Evolutionary conservation across 179 eudicot genomes (phyloP).

Genomic region (Sideroxylon spinosum): DNA sequence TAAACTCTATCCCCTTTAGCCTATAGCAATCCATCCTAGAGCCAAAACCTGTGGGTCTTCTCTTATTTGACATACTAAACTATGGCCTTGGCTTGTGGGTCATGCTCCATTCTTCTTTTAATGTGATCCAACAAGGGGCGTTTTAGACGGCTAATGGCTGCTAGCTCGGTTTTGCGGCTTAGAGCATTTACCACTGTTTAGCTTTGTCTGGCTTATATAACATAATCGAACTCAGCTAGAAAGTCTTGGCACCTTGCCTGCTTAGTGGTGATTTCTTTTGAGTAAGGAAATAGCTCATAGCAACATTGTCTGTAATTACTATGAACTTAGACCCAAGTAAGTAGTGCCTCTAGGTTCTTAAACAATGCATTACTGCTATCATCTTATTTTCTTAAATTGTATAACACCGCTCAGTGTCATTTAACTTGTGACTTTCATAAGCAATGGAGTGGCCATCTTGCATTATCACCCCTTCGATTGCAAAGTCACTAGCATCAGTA

Average conservation of each 20-base stretch:
- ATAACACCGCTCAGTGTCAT: neutral
- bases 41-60: neutral
- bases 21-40: neutral
- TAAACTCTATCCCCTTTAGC: neutral
- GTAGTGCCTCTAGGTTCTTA: neutral
- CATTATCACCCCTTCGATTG: conserved; percentile 5
- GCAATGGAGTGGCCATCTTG: neutral
- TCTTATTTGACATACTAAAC: neutral
- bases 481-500: conserved; percentile 4
- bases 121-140: neutral
- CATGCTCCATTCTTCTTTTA: neutral
- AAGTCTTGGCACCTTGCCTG: neutral
- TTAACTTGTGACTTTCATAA: conserved; percentile 2
- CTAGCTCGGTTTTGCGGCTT: neutral
- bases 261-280: neutral
- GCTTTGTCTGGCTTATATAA: neutral
- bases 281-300: neutral
- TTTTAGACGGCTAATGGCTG: neutral
- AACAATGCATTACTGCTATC: neutral
- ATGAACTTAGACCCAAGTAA: neutral
- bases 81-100: neutral
- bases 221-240: neutral
- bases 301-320: neutral
- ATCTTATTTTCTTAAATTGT: neutral
- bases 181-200: neutral